A percentile compares a stretch with the other conserved stretches of the same genome.
These are phyloP conservation scores for Thraustochytrium sp. DNA, from an alignment of 352 stramenopile genomes.

Conservation along the genomic window DNA sequence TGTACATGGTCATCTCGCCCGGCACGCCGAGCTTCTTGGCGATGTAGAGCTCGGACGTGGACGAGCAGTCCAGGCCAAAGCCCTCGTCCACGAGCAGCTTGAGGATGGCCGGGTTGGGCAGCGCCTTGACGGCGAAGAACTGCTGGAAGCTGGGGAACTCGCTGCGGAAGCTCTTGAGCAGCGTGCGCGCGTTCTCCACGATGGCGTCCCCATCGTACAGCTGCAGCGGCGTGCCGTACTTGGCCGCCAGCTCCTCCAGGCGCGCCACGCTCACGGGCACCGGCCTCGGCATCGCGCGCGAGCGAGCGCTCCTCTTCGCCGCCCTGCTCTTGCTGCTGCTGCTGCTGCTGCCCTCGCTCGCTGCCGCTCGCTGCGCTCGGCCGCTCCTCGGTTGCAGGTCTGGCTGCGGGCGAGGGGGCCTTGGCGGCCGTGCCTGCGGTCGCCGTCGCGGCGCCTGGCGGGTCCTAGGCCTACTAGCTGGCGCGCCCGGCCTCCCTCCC, in stretches of 20 bases:
- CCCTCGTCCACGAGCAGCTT: slow-evolving; percentile 70
- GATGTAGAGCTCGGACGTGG: slow-evolving; percentile 69
- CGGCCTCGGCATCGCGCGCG: slow-evolving; percentile 29
- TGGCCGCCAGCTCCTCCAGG: slow-evolving; percentile 64
- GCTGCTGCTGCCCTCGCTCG: background rate
- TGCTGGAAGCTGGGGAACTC: slow-evolving; percentile 74
- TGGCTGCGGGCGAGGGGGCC: too few relatives aligned
- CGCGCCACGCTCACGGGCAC: slow-evolving; percentile 19
- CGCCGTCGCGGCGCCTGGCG: too few relatives aligned
- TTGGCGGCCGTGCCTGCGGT: too few relatives aligned
- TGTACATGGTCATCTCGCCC: slow-evolving; percentile 73
- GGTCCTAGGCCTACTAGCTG: too few relatives aligned
- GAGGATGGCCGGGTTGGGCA: slow-evolving; percentile 76
- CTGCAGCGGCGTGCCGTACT: slow-evolving; percentile 74
- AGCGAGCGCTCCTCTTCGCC: too few relatives aligned
- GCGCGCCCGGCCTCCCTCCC: too few relatives aligned
- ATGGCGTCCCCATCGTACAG: slow-evolving; percentile 77
- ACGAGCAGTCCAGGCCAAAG: slow-evolving; percentile 80
- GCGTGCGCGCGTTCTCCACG: slow-evolving; percentile 63
- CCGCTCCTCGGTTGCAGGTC: too few relatives aligned
- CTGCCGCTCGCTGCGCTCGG: too few relatives aligned
- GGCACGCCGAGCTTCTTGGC: slow-evolving; percentile 65
- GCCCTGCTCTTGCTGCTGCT: background rate
- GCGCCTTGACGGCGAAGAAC: slow-evolving; percentile 78
- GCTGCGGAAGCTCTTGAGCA: slow-evolving; percentile 65